Conservation (phyloP, 1,284 basidiomycete species). For the Takashimella tepidaria region DNA sequence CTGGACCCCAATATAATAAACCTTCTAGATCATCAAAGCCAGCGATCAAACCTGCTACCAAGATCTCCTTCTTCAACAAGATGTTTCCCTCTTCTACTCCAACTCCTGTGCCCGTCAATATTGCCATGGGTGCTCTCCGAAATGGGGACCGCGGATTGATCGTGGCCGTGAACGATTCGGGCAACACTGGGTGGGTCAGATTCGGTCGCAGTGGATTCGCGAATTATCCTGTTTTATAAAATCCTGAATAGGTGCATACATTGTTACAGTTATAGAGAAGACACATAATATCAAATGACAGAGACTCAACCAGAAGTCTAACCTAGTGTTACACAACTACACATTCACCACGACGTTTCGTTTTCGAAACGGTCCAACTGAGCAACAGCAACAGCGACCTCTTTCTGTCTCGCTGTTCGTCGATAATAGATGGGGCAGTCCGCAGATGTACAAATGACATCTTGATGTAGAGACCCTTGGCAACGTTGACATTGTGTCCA, state of each 20-base stretch:
- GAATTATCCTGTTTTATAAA: conserved; percentile 51
- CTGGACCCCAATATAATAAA: conserved; percentile 37
- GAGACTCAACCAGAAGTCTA: not conserved
- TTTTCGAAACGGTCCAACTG: conserved; percentile 75
- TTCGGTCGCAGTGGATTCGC: conserved; percentile 83
- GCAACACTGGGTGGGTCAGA: conserved; percentile 80
- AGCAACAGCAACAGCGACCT: conserved; percentile 74
- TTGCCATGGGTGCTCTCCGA: conserved; percentile 67
- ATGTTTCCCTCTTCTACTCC: not conserved
- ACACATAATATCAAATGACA: too few species aligned
- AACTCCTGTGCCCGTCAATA: not conserved
- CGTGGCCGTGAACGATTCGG: conserved; percentile 83
- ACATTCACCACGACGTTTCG: conserved; percentile 42
- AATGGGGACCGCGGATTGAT: conserved; percentile 78
- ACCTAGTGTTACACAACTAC: not conserved
- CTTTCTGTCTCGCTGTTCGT: conserved; percentile 93
- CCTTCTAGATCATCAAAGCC: conserved; percentile 5
- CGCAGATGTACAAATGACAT: conserved; percentile 91
- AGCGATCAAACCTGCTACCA: not conserved
- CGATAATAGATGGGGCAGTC: conserved; percentile 99
- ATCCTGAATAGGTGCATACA: not conserved
- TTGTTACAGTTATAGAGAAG: too few species aligned
- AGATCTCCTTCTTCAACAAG: not conserved
- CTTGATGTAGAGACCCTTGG: conserved; percentile 93
- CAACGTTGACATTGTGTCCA: conserved; percentile 98